Percentiles rank a stretch among this genome's conserved stretches.
phyloP scores from a whole-genome alignment of 2,329 filamentous ascomycete species.

The Monilinia fructigena region DNA sequence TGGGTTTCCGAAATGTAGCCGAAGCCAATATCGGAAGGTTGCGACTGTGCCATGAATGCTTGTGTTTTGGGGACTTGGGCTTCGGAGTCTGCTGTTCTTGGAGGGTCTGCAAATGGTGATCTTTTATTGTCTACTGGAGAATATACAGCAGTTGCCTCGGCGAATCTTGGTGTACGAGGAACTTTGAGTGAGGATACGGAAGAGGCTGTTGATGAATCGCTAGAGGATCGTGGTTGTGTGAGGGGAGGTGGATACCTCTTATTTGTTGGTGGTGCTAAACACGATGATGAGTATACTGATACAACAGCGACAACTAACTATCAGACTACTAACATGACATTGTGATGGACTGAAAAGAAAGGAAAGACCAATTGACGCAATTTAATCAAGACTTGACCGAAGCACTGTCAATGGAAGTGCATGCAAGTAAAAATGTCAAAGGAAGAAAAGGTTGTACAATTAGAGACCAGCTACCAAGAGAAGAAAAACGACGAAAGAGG shows the following conservation, averaged over 20 bases:
- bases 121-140: constrained; percentile 64
- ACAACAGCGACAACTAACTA: neutral
- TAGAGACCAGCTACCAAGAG: constrained; percentile 42
- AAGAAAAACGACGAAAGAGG: constrained; percentile 29
- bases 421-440: constrained; percentile 30
- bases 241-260: constrained; percentile 37
- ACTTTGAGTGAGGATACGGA: constrained; percentile 53
- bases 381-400: constrained; percentile 14
- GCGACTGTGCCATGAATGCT: constrained; percentile 59
- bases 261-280: constrained; percentile 28
- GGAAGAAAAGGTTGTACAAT: constrained; percentile 34
- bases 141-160: constrained; percentile 75
- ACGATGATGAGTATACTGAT: constrained; percentile 17
- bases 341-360: constrained; percentile 25
- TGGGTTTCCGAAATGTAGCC: constrained; percentile 73
- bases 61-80: constrained; percentile 34
- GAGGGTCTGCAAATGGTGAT: constrained; percentile 60
- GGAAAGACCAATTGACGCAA: constrained; percentile 25
- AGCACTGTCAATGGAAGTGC: constrained; percentile 17
- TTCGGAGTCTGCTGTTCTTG: constrained; percentile 43
- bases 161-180: constrained; percentile 74
- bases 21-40: constrained; percentile 86
- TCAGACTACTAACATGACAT: constrained; percentile 34
- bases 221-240: constrained; percentile 43
- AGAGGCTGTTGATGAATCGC: constrained; percentile 43